Base-by-base conservation (phyloP, 192 early-diverging fungal genomes). In the Coemansia sp. region DNA sequence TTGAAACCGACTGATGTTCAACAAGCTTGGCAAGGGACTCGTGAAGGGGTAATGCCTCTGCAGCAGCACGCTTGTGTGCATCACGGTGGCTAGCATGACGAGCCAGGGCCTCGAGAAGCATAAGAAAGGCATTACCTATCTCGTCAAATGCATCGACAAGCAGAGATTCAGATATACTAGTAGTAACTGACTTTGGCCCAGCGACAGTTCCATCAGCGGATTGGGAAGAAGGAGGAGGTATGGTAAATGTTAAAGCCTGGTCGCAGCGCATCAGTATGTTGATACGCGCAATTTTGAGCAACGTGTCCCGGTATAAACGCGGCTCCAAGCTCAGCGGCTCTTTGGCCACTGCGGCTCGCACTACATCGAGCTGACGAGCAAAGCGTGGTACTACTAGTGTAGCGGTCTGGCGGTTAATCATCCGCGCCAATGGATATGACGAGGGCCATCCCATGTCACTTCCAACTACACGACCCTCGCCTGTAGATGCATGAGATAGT, bases 301-400 rank as follows among this genome's bases (percentile, higher is more conserved):
- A 57, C 47, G 74, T 83, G 68, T 86, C 85, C 47, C 81, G 85
- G 55, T 84, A 86, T 40, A 86, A 55, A 0, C 78, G 75, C 36
- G 81, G 78, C 66, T 86, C 81, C n/a, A 84, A 67, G 13, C 76
- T 82, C 65, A 83, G 63, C 49, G 78, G 78, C 66, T 86, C 81
- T 44, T 80, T 82, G 31, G 72, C 66, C 46, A 82, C 72, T 0
- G 85, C 80, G 6, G 72, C 44, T 31, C 74, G 51, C 11, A 86
- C 78, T 5, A 83, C 68, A 27, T 83, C 75, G 41, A 86, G 60
- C 66, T 86, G 85, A 5, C 78, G 71, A 20, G 65, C 72, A 60
- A 83, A 66, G 8, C 85, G 75, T 41, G 85, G 85, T 6, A 77
- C 74, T 1, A 86, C 76, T 0, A 82, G 59, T 16, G 67, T 64